Conservation (phyloP, 2,329 filamentous ascomycete genomes). For the Phialocephala sp. region DNA sequence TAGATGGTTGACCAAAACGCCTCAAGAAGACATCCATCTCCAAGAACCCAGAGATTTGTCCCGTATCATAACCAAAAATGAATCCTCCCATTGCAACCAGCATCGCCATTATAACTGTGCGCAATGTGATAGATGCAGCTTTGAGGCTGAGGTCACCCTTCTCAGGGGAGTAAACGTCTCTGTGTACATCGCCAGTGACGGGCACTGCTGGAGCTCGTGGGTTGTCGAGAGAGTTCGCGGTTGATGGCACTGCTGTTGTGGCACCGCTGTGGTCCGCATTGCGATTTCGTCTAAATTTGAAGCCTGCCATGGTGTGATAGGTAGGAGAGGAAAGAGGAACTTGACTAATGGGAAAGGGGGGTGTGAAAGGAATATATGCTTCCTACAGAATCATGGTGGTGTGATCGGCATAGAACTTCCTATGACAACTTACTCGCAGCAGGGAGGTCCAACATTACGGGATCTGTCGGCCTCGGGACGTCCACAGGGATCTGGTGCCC, state of each 20-base stretch:
- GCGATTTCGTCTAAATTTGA: conserved; percentile 22
- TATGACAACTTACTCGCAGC: background rate
- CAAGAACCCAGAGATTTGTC: conserved; percentile 61
- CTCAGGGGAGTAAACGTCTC: conserved; percentile 10
- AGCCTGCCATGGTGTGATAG: conserved; percentile 17
- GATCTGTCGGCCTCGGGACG: background rate
- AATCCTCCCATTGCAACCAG: conserved; percentile 41
- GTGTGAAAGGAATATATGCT: conserved; percentile 9
- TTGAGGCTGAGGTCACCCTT: conserved; percentile 18
- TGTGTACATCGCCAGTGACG: conserved; percentile 10
- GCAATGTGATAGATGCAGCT: conserved; percentile 24
- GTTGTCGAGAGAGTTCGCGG: conserved; percentile 20
- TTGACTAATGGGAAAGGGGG: background rate
- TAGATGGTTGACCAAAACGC: conserved; percentile 55
- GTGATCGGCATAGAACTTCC: background rate
- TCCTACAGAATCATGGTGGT: conserved; percentile 6
- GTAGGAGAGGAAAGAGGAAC: conserved; percentile 1
- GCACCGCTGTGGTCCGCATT: conserved; percentile 19
- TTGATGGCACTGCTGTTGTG: conserved; percentile 20
- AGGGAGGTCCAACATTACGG: background rate
- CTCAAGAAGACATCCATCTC: conserved; percentile 61
- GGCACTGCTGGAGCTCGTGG: conserved; percentile 13
- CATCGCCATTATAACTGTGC: conserved; percentile 34
- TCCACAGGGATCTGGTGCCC: background rate
- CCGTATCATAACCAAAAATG: conserved; percentile 44